Base-by-base conservation (phyloP, 306 rosid species). In the Lathyrus oleraceus region DNA sequence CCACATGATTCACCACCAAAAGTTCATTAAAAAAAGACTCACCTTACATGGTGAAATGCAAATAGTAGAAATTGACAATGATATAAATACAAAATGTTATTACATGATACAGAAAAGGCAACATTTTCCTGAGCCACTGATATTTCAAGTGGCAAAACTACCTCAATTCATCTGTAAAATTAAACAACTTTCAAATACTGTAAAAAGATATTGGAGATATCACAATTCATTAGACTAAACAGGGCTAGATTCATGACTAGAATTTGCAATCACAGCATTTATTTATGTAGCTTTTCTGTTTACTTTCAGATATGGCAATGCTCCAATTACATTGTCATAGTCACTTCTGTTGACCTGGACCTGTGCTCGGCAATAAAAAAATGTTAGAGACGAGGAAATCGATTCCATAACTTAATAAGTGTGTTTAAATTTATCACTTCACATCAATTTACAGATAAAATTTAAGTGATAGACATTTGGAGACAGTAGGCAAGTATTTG, bases 241-340 rank as follows among this genome's bases (percentile, higher is more conserved):
- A 36, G 44, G 54, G 75, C 53, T 28, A 28, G 73, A 76, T 54
- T 57, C 43, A 12, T 56, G 47, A 27, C 72, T 53, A 54, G 19
- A 39, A 47, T 45, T 43, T 64, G 63, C 49, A 71, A 64, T 17
- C 17, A 32, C 32, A 10, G 38, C 19, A 61, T 81, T 75, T 87
- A 88, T 65, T 76, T 88, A 88, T 65, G 78, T 58, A 11, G 87
- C 96, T 11, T 78, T 27, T 78, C 99, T 84, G 82, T 94, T 88
- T 68, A 87, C 99, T 82, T 94, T 94, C 67, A 94, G 83, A 71
- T 94, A 94, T 5, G 99, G 99, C 82, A 94, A 76, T 74, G 87
- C 87, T 61, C 92, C 86, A 25, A 91, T 83, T 67, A 94, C 99
- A 65, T 94, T 94, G 82, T 94, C 89, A 70, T 88, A 91, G 87